Evolutionary conservation across 352 stramenopile genomes (phyloP), one percentile per base, ranked within the genome.

Genomic region (Phytophthora idaei): DNA sequence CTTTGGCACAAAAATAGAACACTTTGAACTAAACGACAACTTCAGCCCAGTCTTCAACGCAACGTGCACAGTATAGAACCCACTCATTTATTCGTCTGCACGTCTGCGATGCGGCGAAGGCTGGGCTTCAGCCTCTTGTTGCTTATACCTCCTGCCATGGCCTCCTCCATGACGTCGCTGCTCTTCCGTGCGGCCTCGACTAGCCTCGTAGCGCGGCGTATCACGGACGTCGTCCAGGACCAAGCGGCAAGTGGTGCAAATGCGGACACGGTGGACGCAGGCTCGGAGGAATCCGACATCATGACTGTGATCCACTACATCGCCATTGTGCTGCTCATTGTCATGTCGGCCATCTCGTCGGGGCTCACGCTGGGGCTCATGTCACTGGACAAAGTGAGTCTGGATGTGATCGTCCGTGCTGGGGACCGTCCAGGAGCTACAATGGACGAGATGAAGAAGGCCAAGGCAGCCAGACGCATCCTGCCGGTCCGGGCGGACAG

Each of bases 361-460:
- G 97, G 97, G 4, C 77, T 99, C 12, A 99, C 97, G 17, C 83
- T 99, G 15, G 97, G 97, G 0, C 83, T 99, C 52, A 96, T 99
- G 85, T 95, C 94, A 12, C 83, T 99, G 25, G 97, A 99, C 77
- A 97, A 95, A 57, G 98, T 96, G 7, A 97, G 94, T 46, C 82
- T 99, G 9, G 90, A 99, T 66, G 98, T 99, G 52, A 89, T 99
- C 31, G 97, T 98, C 67, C 80, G 86, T 10, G 80, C 83, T 5
- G 94, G 96, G 15, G 92, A 96, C 48, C 87, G 98, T 0, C 72
- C 78, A 10, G 71, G 67, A 41, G 78, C 87, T 48, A 92, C 85
- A 0, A 55, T 72, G 5, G 81, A 96, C 10, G 85, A 93, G 54
- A 45, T 65, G 17, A 51, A 37, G 37, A 93, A 93, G 41, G 83